phyloP scores from a whole-genome alignment of 2,329 filamentous ascomycete species.

The Colletotrichum sp. region DNA sequence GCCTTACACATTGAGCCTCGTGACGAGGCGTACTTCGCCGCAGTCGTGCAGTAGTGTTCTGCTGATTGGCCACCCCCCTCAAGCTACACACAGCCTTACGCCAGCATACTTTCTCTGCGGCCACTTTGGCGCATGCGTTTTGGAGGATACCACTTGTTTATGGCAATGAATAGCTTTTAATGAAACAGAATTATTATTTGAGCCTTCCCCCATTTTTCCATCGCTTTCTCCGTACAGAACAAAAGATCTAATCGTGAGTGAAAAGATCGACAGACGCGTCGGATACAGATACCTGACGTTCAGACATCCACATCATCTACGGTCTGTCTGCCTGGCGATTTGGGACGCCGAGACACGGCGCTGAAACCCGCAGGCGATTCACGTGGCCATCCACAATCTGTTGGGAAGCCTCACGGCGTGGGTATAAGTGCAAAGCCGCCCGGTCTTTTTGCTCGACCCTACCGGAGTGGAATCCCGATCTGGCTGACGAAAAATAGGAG shows the following conservation, averaged over 20 bases:
- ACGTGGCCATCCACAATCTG: background rate
- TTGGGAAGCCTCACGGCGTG: background rate
- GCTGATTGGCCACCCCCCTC: background rate
- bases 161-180: background rate
- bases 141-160: conserved; percentile 14
- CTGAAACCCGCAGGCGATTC: background rate
- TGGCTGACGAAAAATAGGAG: background rate
- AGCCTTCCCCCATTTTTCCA: background rate
- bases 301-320: background rate
- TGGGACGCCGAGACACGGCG: background rate
- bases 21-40: background rate
- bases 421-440: background rate
- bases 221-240: background rate
- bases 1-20: background rate
- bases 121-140: background rate
- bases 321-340: background rate
- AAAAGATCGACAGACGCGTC: background rate
- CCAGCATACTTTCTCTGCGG: background rate
- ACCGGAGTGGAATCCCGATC: background rate
- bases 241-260: background rate
- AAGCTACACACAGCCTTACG: conserved; percentile 3
- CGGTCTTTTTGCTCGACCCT: background rate
- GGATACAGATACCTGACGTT: background rate
- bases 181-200: background rate
- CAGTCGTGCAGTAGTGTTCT: background rate